A percentile compares a stretch with the other conserved stretches of the same genome.
Conservation (phyloP, 192 early-diverging fungal genomes). For the Phlyctochytrium bullatum region DNA sequence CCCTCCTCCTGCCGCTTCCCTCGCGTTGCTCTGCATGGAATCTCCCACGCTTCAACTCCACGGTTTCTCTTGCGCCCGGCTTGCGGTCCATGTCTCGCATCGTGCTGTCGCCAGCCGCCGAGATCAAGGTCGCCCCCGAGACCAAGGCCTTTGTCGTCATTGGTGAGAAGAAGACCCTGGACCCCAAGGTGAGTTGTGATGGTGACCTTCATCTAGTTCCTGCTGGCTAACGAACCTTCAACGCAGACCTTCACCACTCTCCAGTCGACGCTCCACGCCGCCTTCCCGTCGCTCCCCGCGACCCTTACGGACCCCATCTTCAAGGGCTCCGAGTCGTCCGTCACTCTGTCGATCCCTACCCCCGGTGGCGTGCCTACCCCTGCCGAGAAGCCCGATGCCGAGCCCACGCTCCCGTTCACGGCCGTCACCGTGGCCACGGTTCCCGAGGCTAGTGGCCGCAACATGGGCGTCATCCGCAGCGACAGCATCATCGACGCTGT, state of each 20-base stretch:
- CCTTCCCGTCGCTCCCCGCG: neutral
- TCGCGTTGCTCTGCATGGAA: too few species aligned
- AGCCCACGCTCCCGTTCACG: neutral
- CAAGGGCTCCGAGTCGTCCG: neutral
- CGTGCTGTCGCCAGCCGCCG: too few species aligned
- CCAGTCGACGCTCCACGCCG: neutral
- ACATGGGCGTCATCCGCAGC: conserved; percentile 37
- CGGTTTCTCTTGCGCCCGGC: too few species aligned
- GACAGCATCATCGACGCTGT: conserved; percentile 39
- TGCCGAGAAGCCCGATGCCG: neutral
- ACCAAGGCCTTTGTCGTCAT: neutral
- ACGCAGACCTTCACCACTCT: neutral
- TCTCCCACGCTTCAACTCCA: too few species aligned
- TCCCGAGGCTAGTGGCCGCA: conserved; percentile 10
- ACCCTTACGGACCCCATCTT: neutral
- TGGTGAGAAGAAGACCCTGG: neutral
- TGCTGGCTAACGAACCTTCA: neutral
- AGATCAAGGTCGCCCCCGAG: neutral
- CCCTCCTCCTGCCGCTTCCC: too few species aligned
- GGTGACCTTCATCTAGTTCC: neutral
- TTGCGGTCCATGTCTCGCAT: too few species aligned
- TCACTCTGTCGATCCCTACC: neutral
- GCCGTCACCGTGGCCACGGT: conserved; percentile 20
- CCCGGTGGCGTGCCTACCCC: neutral
- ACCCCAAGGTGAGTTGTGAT: neutral